Percentiles rank a stretch among this genome's conserved stretches.
Conservation (phyloP, 1,284 basidiomycete genomes). For the Puccinia polysora region DNA sequence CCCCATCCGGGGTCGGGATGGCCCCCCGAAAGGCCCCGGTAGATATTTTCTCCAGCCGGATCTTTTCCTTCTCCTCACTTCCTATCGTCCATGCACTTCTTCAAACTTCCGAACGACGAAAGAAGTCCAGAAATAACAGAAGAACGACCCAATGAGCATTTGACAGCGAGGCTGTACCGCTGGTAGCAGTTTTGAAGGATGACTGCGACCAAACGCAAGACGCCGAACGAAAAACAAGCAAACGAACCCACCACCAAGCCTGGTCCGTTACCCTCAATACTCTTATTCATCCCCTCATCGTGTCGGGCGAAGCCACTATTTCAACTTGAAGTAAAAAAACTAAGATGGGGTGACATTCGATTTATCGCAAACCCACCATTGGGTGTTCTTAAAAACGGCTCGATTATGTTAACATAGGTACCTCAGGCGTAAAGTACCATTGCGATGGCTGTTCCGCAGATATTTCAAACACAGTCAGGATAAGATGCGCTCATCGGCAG, state of each 20-base stretch:
- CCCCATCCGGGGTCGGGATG: too few relatives aligned
- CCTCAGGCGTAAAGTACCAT: constrained; percentile 42
- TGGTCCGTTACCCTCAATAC: neutral
- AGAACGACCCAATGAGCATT: too few relatives aligned
- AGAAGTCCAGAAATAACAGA: too few relatives aligned
- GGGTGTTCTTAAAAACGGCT: neutral
- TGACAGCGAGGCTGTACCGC: too few relatives aligned
- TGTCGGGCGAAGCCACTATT: neutral
- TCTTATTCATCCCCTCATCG: neutral
- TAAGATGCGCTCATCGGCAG: constrained; percentile 50
- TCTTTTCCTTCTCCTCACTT: too few relatives aligned
- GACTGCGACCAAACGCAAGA: constrained; percentile 27
- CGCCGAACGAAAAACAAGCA: neutral
- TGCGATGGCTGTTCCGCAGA: constrained; percentile 51
- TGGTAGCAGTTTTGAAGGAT: too few relatives aligned
- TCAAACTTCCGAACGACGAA: too few relatives aligned
- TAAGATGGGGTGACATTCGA: too few relatives aligned
- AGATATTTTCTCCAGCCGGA: too few relatives aligned
- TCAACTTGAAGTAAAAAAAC: too few relatives aligned
- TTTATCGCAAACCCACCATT: neutral
- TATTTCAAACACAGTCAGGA: constrained; percentile 51
- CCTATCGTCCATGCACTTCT: too few relatives aligned
- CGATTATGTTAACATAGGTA: constrained; percentile 8
- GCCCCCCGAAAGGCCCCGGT: too few relatives aligned
- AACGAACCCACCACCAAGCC: constrained; percentile 16